phyloP scores from a whole-genome alignment of 2,329 filamentous ascomycete genomes.

The Trichoderma cornu-damae region DNA sequence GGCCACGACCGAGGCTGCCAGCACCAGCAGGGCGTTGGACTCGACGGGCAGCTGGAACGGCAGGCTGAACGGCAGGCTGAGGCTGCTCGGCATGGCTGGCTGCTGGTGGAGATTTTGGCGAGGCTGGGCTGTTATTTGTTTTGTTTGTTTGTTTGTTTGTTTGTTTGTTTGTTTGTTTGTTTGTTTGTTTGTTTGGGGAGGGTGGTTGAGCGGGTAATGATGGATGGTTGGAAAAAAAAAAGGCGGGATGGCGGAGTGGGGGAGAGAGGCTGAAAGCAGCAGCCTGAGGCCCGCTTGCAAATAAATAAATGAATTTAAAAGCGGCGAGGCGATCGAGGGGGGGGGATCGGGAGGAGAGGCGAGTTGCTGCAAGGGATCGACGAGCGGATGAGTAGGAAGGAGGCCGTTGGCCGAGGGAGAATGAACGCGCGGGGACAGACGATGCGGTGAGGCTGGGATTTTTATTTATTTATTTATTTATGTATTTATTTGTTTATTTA shows the following conservation, averaged over 20 bases:
- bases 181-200: not conserved
- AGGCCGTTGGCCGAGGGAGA: not conserved
- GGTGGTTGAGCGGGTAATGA: not conserved
- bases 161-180: too few species aligned
- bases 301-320: too few species aligned
- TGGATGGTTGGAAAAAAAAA: too few species aligned
- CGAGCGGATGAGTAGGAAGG: not conserved
- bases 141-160: too few species aligned
- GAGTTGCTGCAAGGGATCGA: not conserved
- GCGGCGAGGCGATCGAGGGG: not conserved
- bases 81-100: slow-evolving; percentile 3
- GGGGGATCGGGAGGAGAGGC: too few species aligned
- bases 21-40: slow-evolving; percentile 20
- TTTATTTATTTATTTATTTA: too few species aligned
- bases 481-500: too few species aligned
- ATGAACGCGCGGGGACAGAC: not conserved
- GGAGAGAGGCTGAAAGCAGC: not conserved
- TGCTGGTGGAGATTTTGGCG: too few species aligned
- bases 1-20: slow-evolving; percentile 31
- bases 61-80: slow-evolving; percentile 11
- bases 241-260: slow-evolving; percentile 2
- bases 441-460: not conserved
- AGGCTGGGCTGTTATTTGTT: too few species aligned
- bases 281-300: too few species aligned
- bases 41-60: slow-evolving; percentile 5